Evolutionary conservation across 345 rosid genomes (phyloP).

Genomic region (Mercurialis annua): DNA sequence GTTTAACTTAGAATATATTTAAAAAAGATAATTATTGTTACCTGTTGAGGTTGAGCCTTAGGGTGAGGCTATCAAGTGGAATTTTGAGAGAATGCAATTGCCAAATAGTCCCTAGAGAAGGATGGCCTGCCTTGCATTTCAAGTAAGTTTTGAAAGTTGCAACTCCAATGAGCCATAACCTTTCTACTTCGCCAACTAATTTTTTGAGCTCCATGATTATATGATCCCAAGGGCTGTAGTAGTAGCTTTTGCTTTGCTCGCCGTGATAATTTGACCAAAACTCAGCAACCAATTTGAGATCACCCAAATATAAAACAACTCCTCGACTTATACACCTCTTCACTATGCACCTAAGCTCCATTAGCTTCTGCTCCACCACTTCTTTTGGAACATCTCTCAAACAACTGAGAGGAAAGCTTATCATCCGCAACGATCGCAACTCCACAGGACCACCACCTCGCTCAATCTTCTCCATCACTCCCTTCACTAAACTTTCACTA

Average conservation of each 20-base stretch:
- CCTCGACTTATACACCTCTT: slow-evolving; percentile 44
- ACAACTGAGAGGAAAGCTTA: slow-evolving; percentile 52
- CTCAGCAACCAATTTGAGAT: slow-evolving; percentile 53
- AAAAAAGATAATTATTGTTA: too few species aligned
- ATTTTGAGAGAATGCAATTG: slow-evolving; percentile 51
- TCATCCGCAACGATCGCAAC: slow-evolving; percentile 41
- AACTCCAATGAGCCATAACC: slow-evolving; percentile 50
- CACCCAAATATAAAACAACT: slow-evolving; percentile 57
- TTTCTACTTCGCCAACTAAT: slow-evolving; percentile 38
- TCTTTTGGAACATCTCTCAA: slow-evolving; percentile 45
- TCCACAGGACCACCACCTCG: slow-evolving; percentile 43
- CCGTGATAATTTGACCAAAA: slow-evolving; percentile 52
- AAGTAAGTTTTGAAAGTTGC: slow-evolving; percentile 52
- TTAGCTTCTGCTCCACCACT: slow-evolving; percentile 53
- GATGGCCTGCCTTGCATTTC: slow-evolving; percentile 58
- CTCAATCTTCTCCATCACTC: slow-evolving; percentile 50
- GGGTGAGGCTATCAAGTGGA: slow-evolving; percentile 51
- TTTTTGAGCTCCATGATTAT: slow-evolving; percentile 55
- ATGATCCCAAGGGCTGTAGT: slow-evolving; percentile 42
- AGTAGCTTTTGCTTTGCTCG: slow-evolving; percentile 44
- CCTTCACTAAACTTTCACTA: slow-evolving; percentile 45
- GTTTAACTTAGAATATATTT: background rate
- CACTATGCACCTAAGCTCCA: slow-evolving; percentile 47
- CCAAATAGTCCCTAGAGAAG: slow-evolving; percentile 58
- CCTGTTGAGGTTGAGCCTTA: slow-evolving; percentile 59